These are phyloP conservation scores for Eragrostis nindensis DNA, from an alignment of 176 grass and related monocot species.

Conservation along the genomic window DNA sequence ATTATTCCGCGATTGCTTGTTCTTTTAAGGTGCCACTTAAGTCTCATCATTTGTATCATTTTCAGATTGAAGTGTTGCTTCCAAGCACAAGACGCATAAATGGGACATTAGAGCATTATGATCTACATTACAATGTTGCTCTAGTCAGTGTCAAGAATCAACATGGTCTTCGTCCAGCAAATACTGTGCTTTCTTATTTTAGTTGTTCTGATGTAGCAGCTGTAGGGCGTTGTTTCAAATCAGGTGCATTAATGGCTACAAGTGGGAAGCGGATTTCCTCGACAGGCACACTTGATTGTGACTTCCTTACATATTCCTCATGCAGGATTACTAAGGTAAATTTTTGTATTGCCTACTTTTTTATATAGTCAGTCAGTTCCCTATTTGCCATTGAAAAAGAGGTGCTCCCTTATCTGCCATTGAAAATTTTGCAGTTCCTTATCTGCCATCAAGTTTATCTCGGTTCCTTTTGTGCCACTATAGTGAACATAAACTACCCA, in stretches of 20 bases:
- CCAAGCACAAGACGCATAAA: too few species aligned
- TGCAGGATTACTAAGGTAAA: constrained; percentile 1
- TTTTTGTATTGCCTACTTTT: neutral
- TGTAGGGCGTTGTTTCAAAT: neutral
- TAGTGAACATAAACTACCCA: neutral
- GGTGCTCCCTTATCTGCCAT: too few species aligned
- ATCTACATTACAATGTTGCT: constrained; percentile 23
- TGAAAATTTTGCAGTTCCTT: too few species aligned
- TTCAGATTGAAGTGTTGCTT: constrained; percentile 5
- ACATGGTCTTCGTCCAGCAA: neutral
- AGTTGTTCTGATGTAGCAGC: neutral
- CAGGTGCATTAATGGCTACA: neutral
- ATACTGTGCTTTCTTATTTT: neutral
- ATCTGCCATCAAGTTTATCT: too few species aligned
- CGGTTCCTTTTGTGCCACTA: too few species aligned
- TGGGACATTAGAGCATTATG: constrained; percentile 3
- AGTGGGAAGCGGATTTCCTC: neutral
- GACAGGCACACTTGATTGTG: neutral
- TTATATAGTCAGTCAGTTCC: too few species aligned
- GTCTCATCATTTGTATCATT: neutral
- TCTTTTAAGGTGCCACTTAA: neutral
- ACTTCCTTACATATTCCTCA: neutral
- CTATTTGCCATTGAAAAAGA: too few species aligned
- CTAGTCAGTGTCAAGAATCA: constrained; percentile 6
- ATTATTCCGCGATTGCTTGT: neutral